Percentiles rank a stretch among this genome's conserved stretches.
phyloP scores from a whole-genome alignment of 768 basidiomycete genomes.

The Pleurotus citrinopileatus region DNA sequence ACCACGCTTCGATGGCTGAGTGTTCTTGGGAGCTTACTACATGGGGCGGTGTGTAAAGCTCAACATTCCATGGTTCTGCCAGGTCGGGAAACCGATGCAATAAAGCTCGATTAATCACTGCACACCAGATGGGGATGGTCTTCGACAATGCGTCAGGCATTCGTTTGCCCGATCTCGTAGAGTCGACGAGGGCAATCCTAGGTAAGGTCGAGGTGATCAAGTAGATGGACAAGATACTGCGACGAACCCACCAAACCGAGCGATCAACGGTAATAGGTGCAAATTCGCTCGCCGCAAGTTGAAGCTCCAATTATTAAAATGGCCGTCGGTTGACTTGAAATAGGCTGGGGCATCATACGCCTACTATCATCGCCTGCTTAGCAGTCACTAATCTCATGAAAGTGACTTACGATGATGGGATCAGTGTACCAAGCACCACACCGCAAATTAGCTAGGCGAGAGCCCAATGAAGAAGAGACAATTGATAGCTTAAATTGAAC shows the following conservation, averaged over 20 bases:
- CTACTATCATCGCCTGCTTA: conserved; percentile 16
- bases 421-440: conserved; percentile 95
- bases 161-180: conserved; percentile 89
- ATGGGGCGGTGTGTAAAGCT: conserved; percentile 69
- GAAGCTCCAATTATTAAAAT: conserved; percentile 82
- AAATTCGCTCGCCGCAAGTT: conserved; percentile 83
- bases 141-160: conserved; percentile 94
- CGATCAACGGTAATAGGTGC: conserved; percentile 62
- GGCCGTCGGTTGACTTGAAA: conserved; percentile 93
- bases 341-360: conserved; percentile 54
- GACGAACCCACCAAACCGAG: conserved; percentile 57
- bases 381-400: conserved; percentile 1
- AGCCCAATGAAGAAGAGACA: neutral
- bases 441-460: conserved; percentile 73
- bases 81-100: conserved; percentile 28
- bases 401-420: conserved; percentile 50
- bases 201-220: conserved; percentile 3
- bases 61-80: conserved; percentile 45
- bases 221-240: neutral
- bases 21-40: conserved; percentile 76
- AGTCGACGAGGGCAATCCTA: conserved; percentile 87
- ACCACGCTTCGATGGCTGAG: conserved; percentile 61
- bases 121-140: conserved; percentile 93
- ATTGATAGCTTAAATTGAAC: conserved; percentile 3
- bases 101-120: conserved; percentile 75